phyloP scores from a whole-genome alignment of 345 rosid species.

The Punica granatum region DNA sequence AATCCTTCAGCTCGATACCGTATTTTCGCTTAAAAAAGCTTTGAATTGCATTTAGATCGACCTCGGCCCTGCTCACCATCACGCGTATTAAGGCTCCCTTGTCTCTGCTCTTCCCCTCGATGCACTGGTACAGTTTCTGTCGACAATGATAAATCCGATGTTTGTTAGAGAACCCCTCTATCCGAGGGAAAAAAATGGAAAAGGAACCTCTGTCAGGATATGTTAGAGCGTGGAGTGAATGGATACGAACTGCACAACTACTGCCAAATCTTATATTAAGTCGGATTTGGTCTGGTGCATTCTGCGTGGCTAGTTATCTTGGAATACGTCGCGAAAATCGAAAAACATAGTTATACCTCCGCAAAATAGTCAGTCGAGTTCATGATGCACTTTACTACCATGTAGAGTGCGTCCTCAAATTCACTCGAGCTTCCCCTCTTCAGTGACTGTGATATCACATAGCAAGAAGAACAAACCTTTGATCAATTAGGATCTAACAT shows the following conservation, averaged over 20 bases:
- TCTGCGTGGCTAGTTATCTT: not conserved
- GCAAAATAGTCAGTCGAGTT: conserved; percentile 41
- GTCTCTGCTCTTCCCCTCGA: conserved; percentile 26
- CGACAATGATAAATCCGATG: not conserved
- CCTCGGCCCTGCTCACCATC: conserved; percentile 45
- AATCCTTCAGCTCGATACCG: conserved; percentile 33
- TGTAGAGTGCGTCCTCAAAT: conserved; percentile 37
- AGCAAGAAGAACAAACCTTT: not conserved
- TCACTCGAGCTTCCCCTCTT: conserved; percentile 25
- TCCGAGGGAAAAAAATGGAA: no score
- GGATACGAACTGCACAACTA: no score
- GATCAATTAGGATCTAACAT: not conserved
- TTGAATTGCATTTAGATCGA: conserved; percentile 43
- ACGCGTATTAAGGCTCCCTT: conserved; percentile 29
- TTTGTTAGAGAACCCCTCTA: not conserved
- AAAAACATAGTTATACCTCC: conserved; percentile 24
- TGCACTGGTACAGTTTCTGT: conserved; percentile 29
- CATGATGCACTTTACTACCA: conserved; percentile 42
- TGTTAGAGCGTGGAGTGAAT: no score
- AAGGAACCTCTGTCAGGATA: no score
- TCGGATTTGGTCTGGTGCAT: not conserved
- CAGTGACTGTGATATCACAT: conserved; percentile 24
- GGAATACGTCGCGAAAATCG: not conserved
- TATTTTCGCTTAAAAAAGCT: conserved; percentile 31
- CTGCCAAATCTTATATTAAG: not conserved